Conservation (phyloP, 805 yeast genomes). For the Clavispora asparagi region DNA sequence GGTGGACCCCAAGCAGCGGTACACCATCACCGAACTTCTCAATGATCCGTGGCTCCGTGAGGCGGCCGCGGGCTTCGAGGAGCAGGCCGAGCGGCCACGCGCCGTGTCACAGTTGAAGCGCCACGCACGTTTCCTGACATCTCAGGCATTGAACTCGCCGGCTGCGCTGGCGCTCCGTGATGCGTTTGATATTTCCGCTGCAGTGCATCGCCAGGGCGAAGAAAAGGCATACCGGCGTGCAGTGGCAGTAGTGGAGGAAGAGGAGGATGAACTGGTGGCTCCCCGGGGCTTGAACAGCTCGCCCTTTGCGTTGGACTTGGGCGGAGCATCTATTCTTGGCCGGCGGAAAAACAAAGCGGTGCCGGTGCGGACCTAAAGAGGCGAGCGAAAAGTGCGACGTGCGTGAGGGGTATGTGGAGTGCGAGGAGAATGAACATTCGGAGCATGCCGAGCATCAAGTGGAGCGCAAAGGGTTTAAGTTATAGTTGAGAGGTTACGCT, state of each 20-base stretch:
- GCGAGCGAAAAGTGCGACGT: too few species aligned
- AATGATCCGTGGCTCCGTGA: slow-evolving; percentile 61
- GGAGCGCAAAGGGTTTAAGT: too few species aligned
- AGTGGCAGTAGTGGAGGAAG: slow-evolving; percentile 23
- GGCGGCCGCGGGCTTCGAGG: slow-evolving; percentile 2
- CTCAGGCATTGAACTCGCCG: slow-evolving; percentile 48
- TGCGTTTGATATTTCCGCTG: slow-evolving; percentile 81
- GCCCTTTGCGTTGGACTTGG: slow-evolving; percentile 41
- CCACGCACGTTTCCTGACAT: slow-evolving; percentile 8
- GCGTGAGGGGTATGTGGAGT: too few species aligned
- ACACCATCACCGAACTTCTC: slow-evolving; percentile 61
- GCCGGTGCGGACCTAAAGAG: not conserved
- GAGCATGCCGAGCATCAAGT: too few species aligned
- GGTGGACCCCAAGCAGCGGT: slow-evolving; percentile 64
- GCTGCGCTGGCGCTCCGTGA: slow-evolving; percentile 80
- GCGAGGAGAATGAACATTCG: too few species aligned
- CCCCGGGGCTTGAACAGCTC: slow-evolving; percentile 35
- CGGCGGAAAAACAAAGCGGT: slow-evolving; percentile 28
- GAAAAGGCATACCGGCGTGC: slow-evolving; percentile 39
- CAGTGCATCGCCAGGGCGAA: slow-evolving; percentile 77
- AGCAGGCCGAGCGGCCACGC: not conserved
- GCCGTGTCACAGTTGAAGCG: not conserved
- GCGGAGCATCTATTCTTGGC: slow-evolving; percentile 50
- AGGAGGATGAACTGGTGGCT: slow-evolving; percentile 27
- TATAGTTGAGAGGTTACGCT: too few species aligned